Percentiles rank a stretch among this genome's conserved stretches.
Conservation (phyloP, 805 yeast species). For the Candida dendrica region DNA sequence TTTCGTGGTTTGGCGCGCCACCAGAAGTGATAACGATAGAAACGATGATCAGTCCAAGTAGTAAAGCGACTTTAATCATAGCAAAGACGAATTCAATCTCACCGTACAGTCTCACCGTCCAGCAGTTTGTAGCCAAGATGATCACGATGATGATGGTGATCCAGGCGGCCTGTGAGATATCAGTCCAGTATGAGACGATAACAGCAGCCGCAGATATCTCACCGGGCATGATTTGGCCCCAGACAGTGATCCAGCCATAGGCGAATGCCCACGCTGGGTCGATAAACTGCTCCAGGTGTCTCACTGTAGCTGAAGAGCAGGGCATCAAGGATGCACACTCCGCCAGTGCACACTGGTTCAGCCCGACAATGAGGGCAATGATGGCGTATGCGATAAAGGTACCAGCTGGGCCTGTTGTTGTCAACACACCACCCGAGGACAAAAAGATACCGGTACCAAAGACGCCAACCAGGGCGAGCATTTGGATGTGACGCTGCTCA, state of each 20-base stretch:
- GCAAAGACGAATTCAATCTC: slow-evolving; percentile 42
- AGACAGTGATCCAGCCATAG: slow-evolving; percentile 36
- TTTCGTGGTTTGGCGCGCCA: slow-evolving; percentile 31
- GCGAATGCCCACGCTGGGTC: slow-evolving; percentile 40
- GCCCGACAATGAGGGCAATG: slow-evolving; percentile 28
- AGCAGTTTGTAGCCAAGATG: slow-evolving; percentile 27
- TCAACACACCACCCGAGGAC: slow-evolving; percentile 29
- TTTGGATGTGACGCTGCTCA: slow-evolving; percentile 31
- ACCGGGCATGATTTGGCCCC: slow-evolving; percentile 34
- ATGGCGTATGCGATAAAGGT: slow-evolving; percentile 25
- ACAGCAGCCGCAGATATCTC: slow-evolving; percentile 40
- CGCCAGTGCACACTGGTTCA: slow-evolving; percentile 32
- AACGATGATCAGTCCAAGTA: slow-evolving; percentile 41
- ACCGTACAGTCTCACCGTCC: slow-evolving; percentile 36
- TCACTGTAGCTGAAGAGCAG: slow-evolving; percentile 26
- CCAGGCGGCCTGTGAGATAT: slow-evolving; percentile 36
- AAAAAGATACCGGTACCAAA: slow-evolving; percentile 35
- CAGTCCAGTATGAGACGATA: slow-evolving; percentile 38
- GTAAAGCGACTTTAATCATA: slow-evolving; percentile 33
- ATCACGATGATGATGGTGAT: slow-evolving; percentile 31
- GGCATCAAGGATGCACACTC: slow-evolving; percentile 32
- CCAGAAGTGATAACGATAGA: slow-evolving; percentile 36
- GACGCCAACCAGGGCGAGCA: slow-evolving; percentile 42
- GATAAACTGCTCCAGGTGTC: slow-evolving; percentile 28
- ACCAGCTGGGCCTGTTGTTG: slow-evolving; percentile 27